Evolutionary conservation across 352 stramenopile genomes (phyloP).

Genomic region (Phytophthora chlamydospora): DNA sequence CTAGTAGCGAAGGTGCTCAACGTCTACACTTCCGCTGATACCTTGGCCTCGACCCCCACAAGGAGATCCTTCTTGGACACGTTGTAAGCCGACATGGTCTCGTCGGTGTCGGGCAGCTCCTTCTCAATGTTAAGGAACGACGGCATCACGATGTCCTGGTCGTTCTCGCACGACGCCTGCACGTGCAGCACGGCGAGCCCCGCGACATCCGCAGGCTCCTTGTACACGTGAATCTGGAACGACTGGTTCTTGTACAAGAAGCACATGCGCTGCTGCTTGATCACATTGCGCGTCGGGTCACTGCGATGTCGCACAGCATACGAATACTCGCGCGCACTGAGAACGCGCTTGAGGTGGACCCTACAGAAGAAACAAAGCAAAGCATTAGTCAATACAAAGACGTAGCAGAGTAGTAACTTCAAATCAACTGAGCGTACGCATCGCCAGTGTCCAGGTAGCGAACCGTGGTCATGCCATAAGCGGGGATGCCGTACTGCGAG

Average conservation of each 20-base stretch:
- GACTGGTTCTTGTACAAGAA: constrained; percentile 89
- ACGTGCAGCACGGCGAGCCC: constrained; percentile 77
- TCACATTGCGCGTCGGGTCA: constrained; percentile 72
- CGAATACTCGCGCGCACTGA: constrained; percentile 83
- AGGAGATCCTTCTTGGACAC: constrained; percentile 65
- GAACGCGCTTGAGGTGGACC: constrained; percentile 84
- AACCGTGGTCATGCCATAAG: constrained; percentile 88
- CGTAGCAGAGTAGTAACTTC: not conserved
- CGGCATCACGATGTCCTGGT: constrained; percentile 68
- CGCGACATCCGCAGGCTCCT: constrained; percentile 68
- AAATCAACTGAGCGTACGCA: constrained; percentile 50
- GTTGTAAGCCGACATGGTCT: constrained; percentile 83
- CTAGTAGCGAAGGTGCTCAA: constrained; percentile 23
- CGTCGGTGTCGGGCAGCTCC: constrained; percentile 60
- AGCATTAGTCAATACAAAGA: not conserved
- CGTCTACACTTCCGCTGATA: constrained; percentile 25
- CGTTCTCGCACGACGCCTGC: constrained; percentile 69
- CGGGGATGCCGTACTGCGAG: constrained; percentile 83
- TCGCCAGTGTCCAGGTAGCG: constrained; percentile 80
- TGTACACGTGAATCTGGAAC: constrained; percentile 89
- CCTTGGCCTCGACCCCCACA: constrained; percentile 12
- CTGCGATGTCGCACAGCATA: constrained; percentile 82
- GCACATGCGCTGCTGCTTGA: constrained; percentile 90
- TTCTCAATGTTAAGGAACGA: constrained; percentile 77
- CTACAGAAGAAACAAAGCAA: constrained; percentile 26